Percentiles rank a stretch among this genome's conserved stretches.
Conservation (phyloP, 345 rosid species). For the Draba incana region DNA sequence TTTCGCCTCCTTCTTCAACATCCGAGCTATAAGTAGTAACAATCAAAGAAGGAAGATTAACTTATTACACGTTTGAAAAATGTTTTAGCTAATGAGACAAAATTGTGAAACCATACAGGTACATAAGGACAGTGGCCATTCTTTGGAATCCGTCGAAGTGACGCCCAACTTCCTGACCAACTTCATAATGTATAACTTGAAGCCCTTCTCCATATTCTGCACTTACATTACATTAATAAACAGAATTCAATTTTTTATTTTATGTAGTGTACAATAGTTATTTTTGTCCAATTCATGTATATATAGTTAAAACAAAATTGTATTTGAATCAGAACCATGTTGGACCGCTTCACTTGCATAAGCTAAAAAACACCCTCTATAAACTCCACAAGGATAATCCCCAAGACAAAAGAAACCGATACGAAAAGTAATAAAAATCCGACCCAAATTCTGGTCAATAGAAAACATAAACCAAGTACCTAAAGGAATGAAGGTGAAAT, state of each 20-base stretch:
- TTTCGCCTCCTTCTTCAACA: slow-evolving; percentile 97
- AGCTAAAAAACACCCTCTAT: too few relatives aligned
- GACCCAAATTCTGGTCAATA: too few relatives aligned
- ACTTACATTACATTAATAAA: not conserved
- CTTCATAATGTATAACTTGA: slow-evolving; percentile 90
- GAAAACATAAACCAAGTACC: not conserved
- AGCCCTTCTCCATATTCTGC: slow-evolving; percentile 92
- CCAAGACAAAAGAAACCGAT: too few relatives aligned
- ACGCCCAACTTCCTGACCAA: slow-evolving; percentile 87
- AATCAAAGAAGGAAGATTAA: slow-evolving; percentile 25
- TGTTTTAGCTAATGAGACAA: not conserved
- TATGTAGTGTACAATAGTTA: too few relatives aligned
- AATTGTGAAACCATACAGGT: slow-evolving; percentile 60
- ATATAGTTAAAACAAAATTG: too few relatives aligned
- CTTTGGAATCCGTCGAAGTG: slow-evolving; percentile 93
- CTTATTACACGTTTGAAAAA: not conserved
- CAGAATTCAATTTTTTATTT: too few relatives aligned
- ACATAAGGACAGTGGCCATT: slow-evolving; percentile 90
- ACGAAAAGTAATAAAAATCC: too few relatives aligned
- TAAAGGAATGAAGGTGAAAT: slow-evolving; percentile 70
- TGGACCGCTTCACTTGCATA: too few relatives aligned
- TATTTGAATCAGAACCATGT: too few relatives aligned
- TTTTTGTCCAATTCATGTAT: too few relatives aligned
- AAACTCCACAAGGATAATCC: too few relatives aligned
- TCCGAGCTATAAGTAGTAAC: slow-evolving; percentile 55